phyloP scores from a whole-genome alignment of 2,329 filamentous ascomycete genomes.

The Penicillium sp. region DNA sequence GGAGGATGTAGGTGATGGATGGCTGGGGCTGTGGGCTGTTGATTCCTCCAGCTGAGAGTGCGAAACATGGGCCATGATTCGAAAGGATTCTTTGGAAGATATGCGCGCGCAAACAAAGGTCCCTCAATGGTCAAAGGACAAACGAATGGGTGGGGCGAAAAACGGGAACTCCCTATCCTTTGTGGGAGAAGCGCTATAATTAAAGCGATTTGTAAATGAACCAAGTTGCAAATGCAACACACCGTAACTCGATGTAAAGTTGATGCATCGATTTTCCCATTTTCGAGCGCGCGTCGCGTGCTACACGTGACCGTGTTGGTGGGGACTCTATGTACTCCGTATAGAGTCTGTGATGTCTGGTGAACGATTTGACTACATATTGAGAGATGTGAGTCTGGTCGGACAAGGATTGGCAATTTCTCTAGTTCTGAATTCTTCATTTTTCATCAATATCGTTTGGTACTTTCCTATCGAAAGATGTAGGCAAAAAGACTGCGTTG shows the following conservation, averaged over 20 bases:
- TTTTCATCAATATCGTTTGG: too few species aligned
- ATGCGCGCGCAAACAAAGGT: constrained; percentile 3
- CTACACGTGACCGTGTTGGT: constrained; percentile 6
- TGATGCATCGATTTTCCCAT: neutral
- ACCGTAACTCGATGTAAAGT: neutral
- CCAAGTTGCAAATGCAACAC: neutral
- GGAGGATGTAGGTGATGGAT: constrained; percentile 36
- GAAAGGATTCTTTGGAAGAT: constrained; percentile 15
- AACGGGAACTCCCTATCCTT: neutral
- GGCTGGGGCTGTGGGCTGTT: constrained; percentile 9
- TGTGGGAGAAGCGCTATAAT: neutral
- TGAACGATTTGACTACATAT: too few species aligned
- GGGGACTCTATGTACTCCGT: neutral
- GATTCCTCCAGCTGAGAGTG: constrained; percentile 16
- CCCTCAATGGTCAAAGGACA: neutral
- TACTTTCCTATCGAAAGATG: neutral
- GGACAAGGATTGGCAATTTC: neutral
- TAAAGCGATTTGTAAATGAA: neutral
- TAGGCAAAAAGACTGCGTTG: neutral
- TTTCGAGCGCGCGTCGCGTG: constrained; percentile 11
- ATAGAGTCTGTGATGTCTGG: neutral
- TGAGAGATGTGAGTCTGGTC: neutral
- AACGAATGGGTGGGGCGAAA: neutral
- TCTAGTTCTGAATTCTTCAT: neutral
- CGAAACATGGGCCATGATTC: constrained; percentile 30